These are phyloP conservation scores for Aspergillus ochraceoroseus DNA, from an alignment of 2,329 filamentous ascomycete genomes.

Conservation along the genomic window DNA sequence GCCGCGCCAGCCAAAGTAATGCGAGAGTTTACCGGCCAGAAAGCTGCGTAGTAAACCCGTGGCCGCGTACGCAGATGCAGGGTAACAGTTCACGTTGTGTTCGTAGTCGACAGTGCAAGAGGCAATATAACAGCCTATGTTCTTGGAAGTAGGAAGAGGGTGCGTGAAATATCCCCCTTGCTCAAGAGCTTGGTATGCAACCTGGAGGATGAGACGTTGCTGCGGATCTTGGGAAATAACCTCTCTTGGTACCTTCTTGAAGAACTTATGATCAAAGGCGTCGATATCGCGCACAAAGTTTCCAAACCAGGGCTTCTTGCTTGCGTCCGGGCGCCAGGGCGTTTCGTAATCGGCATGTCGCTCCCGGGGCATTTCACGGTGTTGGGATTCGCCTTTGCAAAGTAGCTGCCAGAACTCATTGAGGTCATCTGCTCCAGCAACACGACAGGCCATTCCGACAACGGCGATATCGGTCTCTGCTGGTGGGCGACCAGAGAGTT, in stretches of 20 bases:
- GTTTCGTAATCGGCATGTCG: conserved; percentile 20
- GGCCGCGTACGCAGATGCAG: conserved; percentile 37
- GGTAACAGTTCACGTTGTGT: conserved; percentile 38
- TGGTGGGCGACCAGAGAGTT: not conserved
- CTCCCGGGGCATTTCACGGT: conserved; percentile 18
- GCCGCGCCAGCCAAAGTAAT: conserved; percentile 44
- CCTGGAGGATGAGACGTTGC: conserved; percentile 30
- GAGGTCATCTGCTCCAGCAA: conserved; percentile 28
- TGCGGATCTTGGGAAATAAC: conserved; percentile 32
- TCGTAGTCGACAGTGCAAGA: conserved; percentile 40
- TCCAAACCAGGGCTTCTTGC: conserved; percentile 14
- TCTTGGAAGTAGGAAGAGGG: conserved; percentile 16
- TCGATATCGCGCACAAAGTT: conserved; percentile 23
- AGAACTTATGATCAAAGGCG: conserved; percentile 34
- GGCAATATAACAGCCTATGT: conserved; percentile 43
- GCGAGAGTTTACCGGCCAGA: conserved; percentile 33
- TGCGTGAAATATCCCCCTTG: conserved; percentile 28
- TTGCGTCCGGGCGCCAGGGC: conserved; percentile 14
- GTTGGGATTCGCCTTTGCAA: conserved; percentile 21
- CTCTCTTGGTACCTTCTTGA: conserved; percentile 29
- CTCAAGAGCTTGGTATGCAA: conserved; percentile 34
- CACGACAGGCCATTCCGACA: conserved; percentile 33
- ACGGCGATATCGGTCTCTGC: conserved; percentile 30
- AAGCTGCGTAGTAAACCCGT: conserved; percentile 27
- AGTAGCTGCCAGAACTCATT: conserved; percentile 35